Evolutionary conservation across 257 asterid genomes (phyloP), one percentile per base, ranked within the genome.

Genomic region (Capsicum rhomboideum): DNA sequence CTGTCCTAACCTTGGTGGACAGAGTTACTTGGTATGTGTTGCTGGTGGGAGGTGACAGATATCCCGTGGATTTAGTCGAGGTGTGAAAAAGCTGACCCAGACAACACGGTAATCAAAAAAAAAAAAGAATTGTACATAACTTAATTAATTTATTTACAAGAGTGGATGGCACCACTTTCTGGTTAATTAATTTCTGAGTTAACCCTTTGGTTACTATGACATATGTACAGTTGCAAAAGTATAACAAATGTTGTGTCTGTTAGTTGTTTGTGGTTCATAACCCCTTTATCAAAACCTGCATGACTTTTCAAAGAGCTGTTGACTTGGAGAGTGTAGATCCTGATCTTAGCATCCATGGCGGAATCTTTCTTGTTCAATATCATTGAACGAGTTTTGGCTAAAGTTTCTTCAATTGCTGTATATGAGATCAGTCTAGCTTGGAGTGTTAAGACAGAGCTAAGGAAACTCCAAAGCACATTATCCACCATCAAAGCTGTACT

Each of bases 401-500:
- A 88, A 79, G 77, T 88, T 49, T 67, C 88, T 68, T 86, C 91
- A 78, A 71, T 88, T 79, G 89, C 86, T 77, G 12, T 86, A 18
- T 83, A 86, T 37, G 89, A 90, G 52, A 75, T 87, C 79, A 86
- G 26, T 74, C 42, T 81, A 85, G 89, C 91, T 82, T 88, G 90
- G 91, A 85, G 83, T 56, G 72, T 86, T 17, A 83, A 85, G 85
- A 23, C 77, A 83, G 94, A 90, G 85, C 44, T 89, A 58, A 72
- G 54, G 13, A 89, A 86, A 68, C 90, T 89, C 34, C 84, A 89
- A 11, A 87, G 78, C 88, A 91, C 89, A 18, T 77, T 90, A 67
- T 87, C 92, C 89, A 90, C 92, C 82, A 87, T 90, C 55, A 90
- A 82, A 82, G 90, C 89, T 34, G 89, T 90, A 21, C 89, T 91